A percentile compares a stretch with the other conserved stretches of the same genome.
Conservation (phyloP, 73 alveolate genomes). For the Stentor coeruleus region DNA sequence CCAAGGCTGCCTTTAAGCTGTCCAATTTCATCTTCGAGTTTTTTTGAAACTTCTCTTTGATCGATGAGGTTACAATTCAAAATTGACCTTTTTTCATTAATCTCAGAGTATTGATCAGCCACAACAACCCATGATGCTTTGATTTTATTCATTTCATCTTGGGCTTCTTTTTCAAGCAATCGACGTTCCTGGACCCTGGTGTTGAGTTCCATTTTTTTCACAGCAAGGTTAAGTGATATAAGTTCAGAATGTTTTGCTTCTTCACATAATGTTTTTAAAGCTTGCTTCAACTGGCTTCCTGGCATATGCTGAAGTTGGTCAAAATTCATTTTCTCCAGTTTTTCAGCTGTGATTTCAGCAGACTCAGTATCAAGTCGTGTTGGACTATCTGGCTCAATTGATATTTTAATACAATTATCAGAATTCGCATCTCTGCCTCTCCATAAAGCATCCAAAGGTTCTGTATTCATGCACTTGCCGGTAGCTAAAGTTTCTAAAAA, state of each 20-base stretch:
- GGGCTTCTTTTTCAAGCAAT: neutral
- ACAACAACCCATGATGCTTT: neutral
- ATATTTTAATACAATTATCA: neutral
- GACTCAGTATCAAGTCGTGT: neutral
- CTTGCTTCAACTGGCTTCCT: neutral
- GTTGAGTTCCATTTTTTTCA: neutral
- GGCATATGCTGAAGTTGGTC: neutral
- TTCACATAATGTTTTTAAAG: constrained; percentile 1
- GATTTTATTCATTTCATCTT: neutral
- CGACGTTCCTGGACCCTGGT: neutral
- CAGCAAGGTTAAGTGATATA: neutral
- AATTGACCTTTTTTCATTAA: neutral
- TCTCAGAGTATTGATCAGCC: neutral
- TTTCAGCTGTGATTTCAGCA: neutral
- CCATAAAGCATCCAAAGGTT: constrained; percentile 9
- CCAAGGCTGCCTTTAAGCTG: neutral
- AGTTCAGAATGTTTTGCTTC: neutral
- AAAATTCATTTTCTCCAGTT: neutral
- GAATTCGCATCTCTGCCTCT: neutral
- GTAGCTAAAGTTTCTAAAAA: neutral
- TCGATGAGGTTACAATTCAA: neutral
- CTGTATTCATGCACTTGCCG: neutral
- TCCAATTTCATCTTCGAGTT: neutral
- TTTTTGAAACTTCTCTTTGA: neutral
- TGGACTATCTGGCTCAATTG: constrained; percentile 15